Evolutionary conservation across 345 rosid genomes (phyloP).

Genomic region (Gossypium thurberi): DNA sequence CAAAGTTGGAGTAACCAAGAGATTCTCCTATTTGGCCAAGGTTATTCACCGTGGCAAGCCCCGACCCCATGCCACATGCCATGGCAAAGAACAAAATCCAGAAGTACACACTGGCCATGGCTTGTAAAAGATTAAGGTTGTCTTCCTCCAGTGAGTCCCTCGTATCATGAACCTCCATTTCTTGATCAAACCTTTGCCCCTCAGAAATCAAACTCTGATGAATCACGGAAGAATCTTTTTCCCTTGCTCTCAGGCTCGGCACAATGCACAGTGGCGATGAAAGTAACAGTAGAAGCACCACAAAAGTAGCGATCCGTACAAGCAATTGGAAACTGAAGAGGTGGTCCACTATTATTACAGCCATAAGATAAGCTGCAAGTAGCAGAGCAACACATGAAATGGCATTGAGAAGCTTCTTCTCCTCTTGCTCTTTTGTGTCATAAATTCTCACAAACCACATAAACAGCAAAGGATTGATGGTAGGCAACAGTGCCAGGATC

Average conservation of each 20-base stretch:
- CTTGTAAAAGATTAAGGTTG: slow-evolving; percentile 32
- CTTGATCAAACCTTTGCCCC: slow-evolving; percentile 6
- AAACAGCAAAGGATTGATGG: slow-evolving; percentile 28
- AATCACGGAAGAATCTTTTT: background rate
- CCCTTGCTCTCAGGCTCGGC: slow-evolving; percentile 21
- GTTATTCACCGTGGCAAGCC: slow-evolving; percentile 45
- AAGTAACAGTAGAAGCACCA: slow-evolving; percentile 34
- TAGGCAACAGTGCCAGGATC: slow-evolving; percentile 33
- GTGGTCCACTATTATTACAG: slow-evolving; percentile 30
- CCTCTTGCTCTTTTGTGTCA: slow-evolving; percentile 16
- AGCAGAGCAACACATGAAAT: slow-evolving; percentile 37
- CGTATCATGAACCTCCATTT: background rate
- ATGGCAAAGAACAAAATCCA: slow-evolving; percentile 45
- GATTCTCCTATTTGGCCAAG: slow-evolving; percentile 51
- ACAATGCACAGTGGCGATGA: slow-evolving; percentile 34
- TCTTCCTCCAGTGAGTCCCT: slow-evolving; percentile 7
- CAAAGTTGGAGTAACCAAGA: slow-evolving; percentile 35
- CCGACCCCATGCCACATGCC: slow-evolving; percentile 57
- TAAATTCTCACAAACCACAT: slow-evolving; percentile 47
- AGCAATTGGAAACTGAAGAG: slow-evolving; percentile 18
- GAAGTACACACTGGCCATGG: slow-evolving; percentile 29
- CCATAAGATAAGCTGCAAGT: slow-evolving; percentile 43
- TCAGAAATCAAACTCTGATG: slow-evolving; percentile 7
- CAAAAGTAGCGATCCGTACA: slow-evolving; percentile 18
- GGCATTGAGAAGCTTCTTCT: slow-evolving; percentile 37